Percentiles rank a stretch among this genome's conserved stretches.
Conservation (phyloP, 257 asterid genomes). For the Ophiorrhiza pumila region DNA sequence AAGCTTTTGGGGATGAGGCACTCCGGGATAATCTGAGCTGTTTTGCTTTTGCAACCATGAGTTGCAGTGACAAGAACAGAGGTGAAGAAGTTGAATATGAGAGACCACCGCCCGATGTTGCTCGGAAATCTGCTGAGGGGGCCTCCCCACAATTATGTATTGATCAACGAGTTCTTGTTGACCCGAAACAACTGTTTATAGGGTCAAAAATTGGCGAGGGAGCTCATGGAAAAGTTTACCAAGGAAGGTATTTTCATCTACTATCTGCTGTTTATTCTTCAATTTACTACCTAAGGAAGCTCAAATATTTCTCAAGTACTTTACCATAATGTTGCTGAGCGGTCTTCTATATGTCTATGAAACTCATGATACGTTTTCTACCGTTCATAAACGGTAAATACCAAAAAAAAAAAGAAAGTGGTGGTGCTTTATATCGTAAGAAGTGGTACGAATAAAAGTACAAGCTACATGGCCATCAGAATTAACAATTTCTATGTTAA, state of each 20-base stretch:
- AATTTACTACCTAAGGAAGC: not conserved
- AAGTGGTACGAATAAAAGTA: not conserved
- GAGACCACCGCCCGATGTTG: constrained; percentile 16
- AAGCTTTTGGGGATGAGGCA: constrained; percentile 42
- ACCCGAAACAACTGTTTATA: constrained; percentile 75
- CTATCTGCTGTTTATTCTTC: not conserved
- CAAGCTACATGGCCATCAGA: not conserved
- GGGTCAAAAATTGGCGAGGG: constrained; percentile 94
- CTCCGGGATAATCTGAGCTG: constrained; percentile 41
- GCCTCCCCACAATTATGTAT: constrained; percentile 40
- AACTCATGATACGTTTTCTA: too few relatives aligned
- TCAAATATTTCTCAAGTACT: not conserved
- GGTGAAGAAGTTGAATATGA: constrained; percentile 43
- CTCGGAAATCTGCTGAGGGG: constrained; percentile 47
- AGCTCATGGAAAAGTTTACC: constrained; percentile 96
- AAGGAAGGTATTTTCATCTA: constrained; percentile 70
- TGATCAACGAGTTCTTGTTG: constrained; percentile 78
- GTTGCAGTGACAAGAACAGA: constrained; percentile 61
- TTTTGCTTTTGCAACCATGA: constrained; percentile 44
- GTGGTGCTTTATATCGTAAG: not conserved
- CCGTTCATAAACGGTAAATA: too few relatives aligned
- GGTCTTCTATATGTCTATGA: not conserved
- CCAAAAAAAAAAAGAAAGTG: too few relatives aligned
- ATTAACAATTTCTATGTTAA: not conserved
- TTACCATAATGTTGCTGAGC: not conserved